Base-by-base conservation (phyloP, 164 flowering plant species). In the Buxus sempervirens region DNA sequence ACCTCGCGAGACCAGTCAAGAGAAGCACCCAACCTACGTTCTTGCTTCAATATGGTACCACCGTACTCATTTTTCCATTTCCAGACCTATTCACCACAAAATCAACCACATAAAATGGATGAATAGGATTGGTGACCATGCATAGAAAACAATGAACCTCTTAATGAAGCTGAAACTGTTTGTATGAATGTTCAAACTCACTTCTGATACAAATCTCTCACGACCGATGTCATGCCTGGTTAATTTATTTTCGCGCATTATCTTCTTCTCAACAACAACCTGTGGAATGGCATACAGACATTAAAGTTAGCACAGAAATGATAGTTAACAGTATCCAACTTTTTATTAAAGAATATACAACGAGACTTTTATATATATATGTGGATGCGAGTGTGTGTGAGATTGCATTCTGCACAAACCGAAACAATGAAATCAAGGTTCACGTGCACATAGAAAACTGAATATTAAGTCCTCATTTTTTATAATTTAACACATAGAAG, bases 1-100 rank as follows among this genome's bases (percentile, higher is more conserved):
- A 96, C 98, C 95, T 96, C 96, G 58, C 98, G 98, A 5, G 99
- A 86, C 99, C 99, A 96, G 76, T 96, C 99, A 71, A 93, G 89
- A 74, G 99, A 89, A n/a, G 90, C 90, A 71, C 97, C 99, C 63
- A 96, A 64, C 18, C 97, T 82, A 5, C 98, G 88, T 61, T 75
- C 83, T 75, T 93, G 99, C 71, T 77, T 75, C 62, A 96, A 73
- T 62, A 96, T 96, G 26, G 88, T 87, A 54, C 96, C 89, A 38
- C 98, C 99, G 77, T 90, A 81, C 71, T 89, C 81, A 60, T 87
- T 71, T 80, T 93, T 96, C 99, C 99, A 96, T 12, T 87, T 82
- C 99, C 99, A 96, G 9, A 96, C 99, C 99, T 95, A 72, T 62
- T 22, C 32, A 70, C 27, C 58, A 69, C 36, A 71, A 74, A 49